Evolutionary conservation across 2,329 filamentous ascomycete genomes (phyloP).

Genomic region (Helotiales sp.): DNA sequence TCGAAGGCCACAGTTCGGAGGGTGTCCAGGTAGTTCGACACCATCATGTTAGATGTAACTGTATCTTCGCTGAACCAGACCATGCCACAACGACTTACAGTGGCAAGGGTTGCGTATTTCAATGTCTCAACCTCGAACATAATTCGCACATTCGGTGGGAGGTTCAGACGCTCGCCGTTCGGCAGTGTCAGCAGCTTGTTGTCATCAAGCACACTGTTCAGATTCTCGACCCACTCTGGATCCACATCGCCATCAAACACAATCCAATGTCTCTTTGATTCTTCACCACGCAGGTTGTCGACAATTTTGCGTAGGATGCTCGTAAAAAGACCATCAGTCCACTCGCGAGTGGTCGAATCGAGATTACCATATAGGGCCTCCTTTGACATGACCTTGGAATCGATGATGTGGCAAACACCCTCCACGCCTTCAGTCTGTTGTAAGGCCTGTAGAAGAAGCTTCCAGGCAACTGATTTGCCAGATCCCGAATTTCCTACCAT

Average conservation of each 20-base stretch:
- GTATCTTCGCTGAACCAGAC: slow-evolving; percentile 99
- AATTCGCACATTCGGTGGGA: slow-evolving; percentile 93
- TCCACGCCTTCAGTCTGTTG: slow-evolving; percentile 90
- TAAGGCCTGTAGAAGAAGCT: slow-evolving; percentile 83
- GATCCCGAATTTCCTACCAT: slow-evolving; percentile 99
- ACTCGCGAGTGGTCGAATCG: slow-evolving; percentile 95
- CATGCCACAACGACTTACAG: slow-evolving; percentile 99
- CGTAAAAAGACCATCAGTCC: slow-evolving; percentile 98
- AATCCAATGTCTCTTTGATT: slow-evolving; percentile 97
- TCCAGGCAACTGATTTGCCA: slow-evolving; percentile 96
- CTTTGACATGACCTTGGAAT: slow-evolving; percentile 99
- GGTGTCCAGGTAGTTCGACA: slow-evolving; percentile 83
- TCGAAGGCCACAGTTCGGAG: slow-evolving; percentile 85
- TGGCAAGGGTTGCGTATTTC: slow-evolving; percentile 95
- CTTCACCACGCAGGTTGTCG: slow-evolving; percentile 96
- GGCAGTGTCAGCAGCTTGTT: slow-evolving; percentile 97
- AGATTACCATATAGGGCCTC: slow-evolving; percentile 94
- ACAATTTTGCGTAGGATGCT: slow-evolving; percentile 98
- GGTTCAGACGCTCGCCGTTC: slow-evolving; percentile 94
- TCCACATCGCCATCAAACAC: slow-evolving; percentile 99
- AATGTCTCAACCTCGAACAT: slow-evolving; percentile 99
- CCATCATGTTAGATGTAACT: slow-evolving; percentile 89
- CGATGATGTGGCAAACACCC: slow-evolving; percentile 95
- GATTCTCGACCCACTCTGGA: slow-evolving; percentile 98
- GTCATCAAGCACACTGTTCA: slow-evolving; percentile 99